phyloP scores from a whole-genome alignment of 2,329 filamentous ascomycete genomes.

The Fusarium tupiense region DNA sequence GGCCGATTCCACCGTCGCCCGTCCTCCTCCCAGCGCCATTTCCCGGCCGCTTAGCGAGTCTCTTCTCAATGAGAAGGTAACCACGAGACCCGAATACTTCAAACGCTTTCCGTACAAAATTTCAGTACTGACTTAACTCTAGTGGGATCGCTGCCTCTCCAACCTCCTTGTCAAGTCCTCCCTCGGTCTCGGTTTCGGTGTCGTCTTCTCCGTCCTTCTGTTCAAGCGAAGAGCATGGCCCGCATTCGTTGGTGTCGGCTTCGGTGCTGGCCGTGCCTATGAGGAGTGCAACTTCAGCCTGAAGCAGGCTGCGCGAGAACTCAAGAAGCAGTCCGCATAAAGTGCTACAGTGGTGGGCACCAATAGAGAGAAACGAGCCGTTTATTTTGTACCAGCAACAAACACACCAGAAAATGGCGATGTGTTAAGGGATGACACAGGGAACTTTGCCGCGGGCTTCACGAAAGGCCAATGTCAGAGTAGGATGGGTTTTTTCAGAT shows the following conservation, averaged over 20 bases:
- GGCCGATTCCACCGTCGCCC: constrained; percentile 60
- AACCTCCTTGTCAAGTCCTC: constrained; percentile 97
- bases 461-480: constrained; percentile 40
- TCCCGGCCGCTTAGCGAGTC: constrained; percentile 95
- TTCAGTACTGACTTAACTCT: constrained; percentile 36
- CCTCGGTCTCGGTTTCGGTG: constrained; percentile 94
- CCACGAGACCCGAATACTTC: constrained; percentile 1
- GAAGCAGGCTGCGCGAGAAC: constrained; percentile 68
- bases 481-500: constrained; percentile 41
- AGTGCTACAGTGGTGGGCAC: neutral
- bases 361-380: constrained; percentile 5
- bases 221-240: constrained; percentile 99
- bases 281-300: constrained; percentile 94
- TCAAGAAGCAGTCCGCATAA: constrained; percentile 62
- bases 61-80: constrained; percentile 98
- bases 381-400: constrained; percentile 37
- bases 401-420: constrained; percentile 40
- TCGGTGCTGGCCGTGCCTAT: constrained; percentile 95
- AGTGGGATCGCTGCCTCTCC: constrained; percentile 99
- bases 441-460: constrained; percentile 34
- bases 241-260: constrained; percentile 92
- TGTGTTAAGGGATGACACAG: constrained; percentile 33
- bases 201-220: constrained; percentile 97
- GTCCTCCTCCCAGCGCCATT: constrained; percentile 69
- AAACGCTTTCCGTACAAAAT: neutral